Evolutionary conservation across 164 flowering plant species (phyloP).

Genomic region (Saururus chinensis): DNA sequence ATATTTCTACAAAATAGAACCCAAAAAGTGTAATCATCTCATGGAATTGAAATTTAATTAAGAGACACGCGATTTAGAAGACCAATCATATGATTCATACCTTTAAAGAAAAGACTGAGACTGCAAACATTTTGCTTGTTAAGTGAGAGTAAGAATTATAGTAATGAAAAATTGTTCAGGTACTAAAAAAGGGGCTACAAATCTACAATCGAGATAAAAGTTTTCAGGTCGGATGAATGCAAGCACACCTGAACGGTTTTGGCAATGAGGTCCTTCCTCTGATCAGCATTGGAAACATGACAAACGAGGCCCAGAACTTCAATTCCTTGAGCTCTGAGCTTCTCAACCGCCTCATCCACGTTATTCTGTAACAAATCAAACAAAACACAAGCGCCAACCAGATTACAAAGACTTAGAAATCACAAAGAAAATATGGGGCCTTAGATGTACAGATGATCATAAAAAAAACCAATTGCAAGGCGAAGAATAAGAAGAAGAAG

Average conservation of each 20-base stretch:
- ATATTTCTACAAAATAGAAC: slow-evolving; percentile 42
- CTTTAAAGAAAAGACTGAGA: too few species aligned
- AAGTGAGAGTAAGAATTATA: too few species aligned
- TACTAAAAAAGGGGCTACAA: too few species aligned
- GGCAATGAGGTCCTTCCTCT: slow-evolving; percentile 67
- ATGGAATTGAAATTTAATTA: too few species aligned
- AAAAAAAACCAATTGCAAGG: background rate
- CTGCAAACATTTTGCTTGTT: too few species aligned
- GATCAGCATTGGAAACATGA: slow-evolving; percentile 79
- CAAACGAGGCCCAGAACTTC: slow-evolving; percentile 76
- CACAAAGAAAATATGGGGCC: too few species aligned
- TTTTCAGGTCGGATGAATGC: background rate
- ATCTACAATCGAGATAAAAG: too few species aligned
- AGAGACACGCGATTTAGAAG: too few species aligned
- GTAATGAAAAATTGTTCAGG: too few species aligned
- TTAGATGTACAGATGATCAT: slow-evolving; percentile 1
- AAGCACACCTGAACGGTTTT: slow-evolving; percentile 53
- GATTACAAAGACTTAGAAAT: too few species aligned
- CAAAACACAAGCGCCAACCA: background rate
- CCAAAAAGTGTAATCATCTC: background rate
- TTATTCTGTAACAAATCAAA: slow-evolving; percentile 40
- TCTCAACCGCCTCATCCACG: slow-evolving; percentile 78
- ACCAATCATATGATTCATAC: too few species aligned
- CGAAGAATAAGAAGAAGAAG: background rate
- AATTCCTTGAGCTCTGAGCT: slow-evolving; percentile 60